A percentile compares a stretch with the other conserved stretches of the same genome.
Evolutionary conservation across 192 early-diverging fungal genomes (phyloP).

Genomic region (Dissophora globulifera): DNA sequence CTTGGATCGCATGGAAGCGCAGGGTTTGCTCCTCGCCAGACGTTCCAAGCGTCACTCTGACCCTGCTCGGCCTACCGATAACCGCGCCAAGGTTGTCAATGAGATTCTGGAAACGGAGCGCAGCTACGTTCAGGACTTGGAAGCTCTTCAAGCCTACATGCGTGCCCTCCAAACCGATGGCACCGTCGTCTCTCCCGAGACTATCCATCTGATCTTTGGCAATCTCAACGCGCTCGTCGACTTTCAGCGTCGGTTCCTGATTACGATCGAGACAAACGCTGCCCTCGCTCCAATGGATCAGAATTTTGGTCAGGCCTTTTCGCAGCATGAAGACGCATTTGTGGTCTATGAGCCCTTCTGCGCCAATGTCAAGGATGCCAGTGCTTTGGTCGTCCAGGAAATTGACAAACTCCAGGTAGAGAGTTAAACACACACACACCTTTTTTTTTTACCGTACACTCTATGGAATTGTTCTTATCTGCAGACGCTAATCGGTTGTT

Average conservation of each 20-base stretch:
- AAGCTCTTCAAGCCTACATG: constrained; percentile 83
- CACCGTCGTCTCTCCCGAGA: constrained; percentile 80
- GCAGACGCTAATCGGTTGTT: too few relatives aligned
- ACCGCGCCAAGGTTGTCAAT: constrained; percentile 85
- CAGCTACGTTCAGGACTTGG: constrained; percentile 89
- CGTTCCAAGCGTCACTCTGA: constrained; percentile 59
- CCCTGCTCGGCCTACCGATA: constrained; percentile 78
- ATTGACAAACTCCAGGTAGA: constrained; percentile 66
- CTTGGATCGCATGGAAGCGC: constrained; percentile 78
- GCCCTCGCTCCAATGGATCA: constrained; percentile 80
- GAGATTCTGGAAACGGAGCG: constrained; percentile 96
- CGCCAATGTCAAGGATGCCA: constrained; percentile 84
- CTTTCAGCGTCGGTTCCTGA: constrained; percentile 95
- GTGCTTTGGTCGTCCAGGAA: constrained; percentile 74
- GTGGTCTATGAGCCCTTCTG: constrained; percentile 93
- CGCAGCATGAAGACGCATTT: constrained; percentile 76
- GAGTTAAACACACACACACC: neutral
- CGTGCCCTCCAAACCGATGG: constrained; percentile 74
- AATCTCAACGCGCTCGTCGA: constrained; percentile 94
- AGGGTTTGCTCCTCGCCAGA: constrained; percentile 60
- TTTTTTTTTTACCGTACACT: too few relatives aligned
- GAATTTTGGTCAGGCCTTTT: constrained; percentile 87
- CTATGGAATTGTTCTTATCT: too few relatives aligned
- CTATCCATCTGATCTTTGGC: constrained; percentile 85
- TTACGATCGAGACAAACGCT: constrained; percentile 88